Base-by-base conservation (phyloP, 768 basidiomycete genomes). In the Tubosaeta brunneosetosa region DNA sequence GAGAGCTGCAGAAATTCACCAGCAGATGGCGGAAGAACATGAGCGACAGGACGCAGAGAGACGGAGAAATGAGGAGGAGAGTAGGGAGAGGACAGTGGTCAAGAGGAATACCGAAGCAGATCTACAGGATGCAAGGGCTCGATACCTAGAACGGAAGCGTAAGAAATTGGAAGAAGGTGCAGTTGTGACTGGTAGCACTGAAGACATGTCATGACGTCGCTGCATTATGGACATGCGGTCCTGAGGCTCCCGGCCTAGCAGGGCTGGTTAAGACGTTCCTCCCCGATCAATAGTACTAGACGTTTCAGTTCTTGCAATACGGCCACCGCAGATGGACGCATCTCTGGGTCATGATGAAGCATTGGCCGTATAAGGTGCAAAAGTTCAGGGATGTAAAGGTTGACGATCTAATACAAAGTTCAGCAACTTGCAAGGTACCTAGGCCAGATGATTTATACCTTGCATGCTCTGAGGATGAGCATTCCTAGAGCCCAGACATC, bases 61-160 rank as follows among this genome's bases (percentile, higher is more conserved):
- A 64, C 78, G 80, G 59, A 74, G 73, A 55, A 76, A 77, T 34
- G 86, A 86, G 49, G 74, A 82, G 47, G 83, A 85, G 61, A 81
- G 79, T n/a, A 74, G 78, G 34, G 83, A 83, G 63, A 78, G 86
- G 53, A 75, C 80, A 33, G 78, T 91, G 25, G 74, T 80, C 48
- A 88, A 84, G 66, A 79, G 91, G 54, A 95, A 94, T 64, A 84
- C 79, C 26, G 85, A 88, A 34, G 69, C 69, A n/a, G 82, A 84
- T 49, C 80, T 94, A 34, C 77, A 84, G 68, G 85, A 78, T 64
- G 91, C 90, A 13, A 79, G 79, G 49, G 80, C 85, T 54, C 78
- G 91, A 49, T 93, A 88, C 62, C 63, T 88, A 44, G 83, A 85
- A 64, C 75, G 94, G 61, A 97, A 97, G 73, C 81, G 86, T 46